Percentiles rank a stretch among this genome's conserved stretches.
Evolutionary conservation across 2,329 filamentous ascomycete genomes (phyloP).

Genomic region (Dactylellina drechsleri): DNA sequence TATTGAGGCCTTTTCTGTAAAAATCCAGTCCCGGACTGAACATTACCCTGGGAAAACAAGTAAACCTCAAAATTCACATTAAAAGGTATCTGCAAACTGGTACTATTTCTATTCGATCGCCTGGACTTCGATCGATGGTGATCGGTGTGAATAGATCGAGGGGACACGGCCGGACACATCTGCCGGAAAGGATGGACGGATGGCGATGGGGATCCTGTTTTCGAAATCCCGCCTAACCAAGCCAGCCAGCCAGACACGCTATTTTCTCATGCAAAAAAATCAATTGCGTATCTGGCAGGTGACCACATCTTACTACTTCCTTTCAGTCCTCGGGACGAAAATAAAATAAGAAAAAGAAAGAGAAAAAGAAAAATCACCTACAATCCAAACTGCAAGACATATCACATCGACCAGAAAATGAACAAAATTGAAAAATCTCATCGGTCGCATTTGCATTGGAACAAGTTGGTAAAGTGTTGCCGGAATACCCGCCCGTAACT

Average conservation of each 20-base stretch:
- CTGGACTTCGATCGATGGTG: neutral
- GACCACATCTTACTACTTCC: neutral
- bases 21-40: neutral
- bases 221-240: no score
- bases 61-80: neutral
- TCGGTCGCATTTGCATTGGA: slow-evolving; percentile 16
- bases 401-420: neutral
- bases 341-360: neutral
- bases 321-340: neutral
- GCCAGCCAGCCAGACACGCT: neutral
- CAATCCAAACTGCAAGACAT: no score
- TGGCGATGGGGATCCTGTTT: no score
- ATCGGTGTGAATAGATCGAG: neutral
- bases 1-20: slow-evolving; percentile 5
- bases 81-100: no score
- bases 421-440: neutral
- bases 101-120: no score
- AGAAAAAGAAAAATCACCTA: neutral
- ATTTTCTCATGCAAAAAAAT: no score
- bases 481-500: neutral
- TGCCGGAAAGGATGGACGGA: neutral
- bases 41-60: neutral
- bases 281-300: slow-evolving; percentile 11
- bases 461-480: slow-evolving; percentile 12
- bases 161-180: neutral